These are phyloP conservation scores for Mycena leptocephala DNA, from an alignment of 768 basidiomycete species.

Conservation along the genomic window DNA sequence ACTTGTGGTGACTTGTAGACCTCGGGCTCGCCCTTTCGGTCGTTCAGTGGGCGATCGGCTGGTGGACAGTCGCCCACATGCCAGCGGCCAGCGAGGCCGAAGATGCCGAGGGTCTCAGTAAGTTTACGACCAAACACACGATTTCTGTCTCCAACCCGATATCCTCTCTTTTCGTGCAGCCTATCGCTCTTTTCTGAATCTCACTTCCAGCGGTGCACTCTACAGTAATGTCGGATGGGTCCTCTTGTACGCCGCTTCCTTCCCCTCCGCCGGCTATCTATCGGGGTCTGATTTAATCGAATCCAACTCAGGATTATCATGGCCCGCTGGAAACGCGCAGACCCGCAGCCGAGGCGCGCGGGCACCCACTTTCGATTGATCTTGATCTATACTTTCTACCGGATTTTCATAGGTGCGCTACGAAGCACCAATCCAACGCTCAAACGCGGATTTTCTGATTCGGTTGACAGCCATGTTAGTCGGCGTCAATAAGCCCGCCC, in stretches of 20 bases:
- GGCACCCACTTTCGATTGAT: neutral
- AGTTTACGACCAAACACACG: neutral
- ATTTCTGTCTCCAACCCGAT: neutral
- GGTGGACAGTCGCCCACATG: slow-evolving; percentile 1
- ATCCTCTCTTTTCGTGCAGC: neutral
- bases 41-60: neutral
- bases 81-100: neutral
- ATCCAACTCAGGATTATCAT: neutral
- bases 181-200: neutral
- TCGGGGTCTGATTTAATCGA: neutral
- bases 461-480: neutral
- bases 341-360: neutral
- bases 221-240: neutral
- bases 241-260: neutral
- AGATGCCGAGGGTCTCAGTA: neutral
- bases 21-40: neutral
- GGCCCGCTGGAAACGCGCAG: neutral
- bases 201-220: neutral
- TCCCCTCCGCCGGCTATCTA: neutral
- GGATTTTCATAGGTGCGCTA: neutral
- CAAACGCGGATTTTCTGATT: neutral
- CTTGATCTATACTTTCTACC: neutral
- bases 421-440: neutral
- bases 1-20: neutral
- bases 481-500: neutral